phyloP scores from a whole-genome alignment of 768 basidiomycete genomes.

The Pulveroboletus ravenelii region DNA sequence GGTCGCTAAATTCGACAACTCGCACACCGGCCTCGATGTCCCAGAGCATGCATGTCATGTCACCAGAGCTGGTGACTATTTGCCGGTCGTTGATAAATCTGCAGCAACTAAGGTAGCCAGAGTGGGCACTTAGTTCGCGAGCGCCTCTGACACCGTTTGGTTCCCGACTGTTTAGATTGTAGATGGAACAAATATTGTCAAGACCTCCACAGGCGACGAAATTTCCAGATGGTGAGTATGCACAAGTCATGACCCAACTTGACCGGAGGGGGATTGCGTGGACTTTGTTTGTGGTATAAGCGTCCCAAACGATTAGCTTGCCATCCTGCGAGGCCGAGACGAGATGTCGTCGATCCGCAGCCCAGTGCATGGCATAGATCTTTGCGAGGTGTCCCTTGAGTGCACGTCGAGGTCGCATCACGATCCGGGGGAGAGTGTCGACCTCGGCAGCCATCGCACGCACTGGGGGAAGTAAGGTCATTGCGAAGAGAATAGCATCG shows the following conservation, averaged over 20 bases:
- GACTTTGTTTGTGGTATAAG: constrained; percentile 99
- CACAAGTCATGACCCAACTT: constrained; percentile 99
- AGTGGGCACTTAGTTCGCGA: constrained; percentile 93
- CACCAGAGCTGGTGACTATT: constrained; percentile 95
- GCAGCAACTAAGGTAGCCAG: constrained; percentile 97
- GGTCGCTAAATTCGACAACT: constrained; percentile 98
- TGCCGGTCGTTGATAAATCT: constrained; percentile 98
- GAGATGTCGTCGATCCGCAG: constrained; percentile 92
- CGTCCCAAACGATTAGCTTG: constrained; percentile 99
- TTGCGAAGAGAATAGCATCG: constrained; percentile 1
- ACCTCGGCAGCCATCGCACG: constrained; percentile 98
- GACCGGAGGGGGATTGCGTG: constrained; percentile 97
- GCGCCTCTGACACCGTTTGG: constrained; percentile 79
- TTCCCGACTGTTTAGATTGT: constrained; percentile 82
- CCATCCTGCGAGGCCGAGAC: constrained; percentile 99
- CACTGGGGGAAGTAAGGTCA: constrained; percentile 46
- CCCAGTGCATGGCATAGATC: constrained; percentile 99
- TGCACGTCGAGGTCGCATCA: constrained; percentile 93
- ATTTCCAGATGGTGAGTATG: constrained; percentile 94
- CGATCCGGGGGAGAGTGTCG: constrained; percentile 90
- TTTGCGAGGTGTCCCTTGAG: constrained; percentile 97
- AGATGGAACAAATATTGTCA: constrained; percentile 99
- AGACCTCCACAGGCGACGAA: constrained; percentile 98
- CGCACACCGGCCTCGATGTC: constrained; percentile 97
- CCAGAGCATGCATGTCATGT: constrained; percentile 99